Evolutionary conservation across 495 filamentous ascomycete species (phyloP).

Genomic region (Tuber magnatum): DNA sequence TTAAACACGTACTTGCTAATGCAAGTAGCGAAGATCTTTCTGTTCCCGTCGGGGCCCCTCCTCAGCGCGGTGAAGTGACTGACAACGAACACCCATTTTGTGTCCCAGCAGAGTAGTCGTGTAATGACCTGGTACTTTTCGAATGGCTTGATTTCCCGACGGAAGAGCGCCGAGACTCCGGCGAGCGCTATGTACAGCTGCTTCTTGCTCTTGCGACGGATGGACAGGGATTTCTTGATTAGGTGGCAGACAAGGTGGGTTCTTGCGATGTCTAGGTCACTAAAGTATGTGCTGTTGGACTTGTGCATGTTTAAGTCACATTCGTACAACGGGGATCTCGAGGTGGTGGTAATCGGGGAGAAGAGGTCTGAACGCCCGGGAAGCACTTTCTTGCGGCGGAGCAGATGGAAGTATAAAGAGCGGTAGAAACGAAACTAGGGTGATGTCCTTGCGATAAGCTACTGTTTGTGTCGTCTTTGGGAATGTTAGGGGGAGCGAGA

Average conservation of each 20-base stretch:
- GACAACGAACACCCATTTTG: constrained; percentile 75
- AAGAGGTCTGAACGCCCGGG: constrained; percentile 49
- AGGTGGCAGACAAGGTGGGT: constrained; percentile 56
- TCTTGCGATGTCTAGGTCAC: constrained; percentile 68
- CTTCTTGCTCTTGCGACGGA: constrained; percentile 30
- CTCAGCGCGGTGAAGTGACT: constrained; percentile 55
- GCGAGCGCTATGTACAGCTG: constrained; percentile 59
- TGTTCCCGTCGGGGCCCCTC: constrained; percentile 42
- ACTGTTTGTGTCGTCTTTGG: not conserved
- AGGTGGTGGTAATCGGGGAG: constrained; percentile 55
- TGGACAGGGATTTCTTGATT: constrained; percentile 40
- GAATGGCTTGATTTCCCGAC: constrained; percentile 61
- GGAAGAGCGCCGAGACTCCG: constrained; percentile 60
- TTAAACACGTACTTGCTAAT: constrained; percentile 88
- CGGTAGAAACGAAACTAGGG: constrained; percentile 57
- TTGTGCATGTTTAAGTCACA: constrained; percentile 82
- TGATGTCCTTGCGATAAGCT: not conserved
- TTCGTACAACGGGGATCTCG: constrained; percentile 57
- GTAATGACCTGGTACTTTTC: constrained; percentile 66
- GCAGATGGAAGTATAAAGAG: constrained; percentile 55
- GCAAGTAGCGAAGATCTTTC: constrained; percentile 62
- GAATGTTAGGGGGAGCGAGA: not conserved
- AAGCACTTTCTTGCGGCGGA: constrained; percentile 47
- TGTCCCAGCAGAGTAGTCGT: constrained; percentile 65
- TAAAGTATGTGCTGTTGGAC: constrained; percentile 75